Base-by-base conservation (phyloP, 2,329 filamentous ascomycete species). In the Elsinoe batatas region DNA sequence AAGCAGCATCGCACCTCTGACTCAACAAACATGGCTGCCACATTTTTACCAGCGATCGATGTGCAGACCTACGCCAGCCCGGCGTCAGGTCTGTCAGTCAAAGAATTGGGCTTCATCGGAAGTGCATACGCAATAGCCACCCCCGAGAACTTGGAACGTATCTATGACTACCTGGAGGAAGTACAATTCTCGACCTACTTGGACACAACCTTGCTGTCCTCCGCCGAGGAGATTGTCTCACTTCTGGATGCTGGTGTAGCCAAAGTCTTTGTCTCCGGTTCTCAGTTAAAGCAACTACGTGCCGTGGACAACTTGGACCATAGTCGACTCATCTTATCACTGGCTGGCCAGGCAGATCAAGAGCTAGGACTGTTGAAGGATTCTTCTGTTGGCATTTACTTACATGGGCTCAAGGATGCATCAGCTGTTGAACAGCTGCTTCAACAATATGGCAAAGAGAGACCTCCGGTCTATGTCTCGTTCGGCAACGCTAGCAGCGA, bases 181-280 rank as follows among this genome's bases (percentile, higher is more conserved):
- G 79, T 82, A 40, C 69, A 71, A 7, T 78, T 81, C 54, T 69
- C 76, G 61, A 80, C 87, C 61, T 90, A 87, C 68, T 80, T 95
- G 61, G 88, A 95, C 64, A 89, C 84, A 51, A 85, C 87, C 3
- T 72, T 73, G 18, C 76, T 97, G 37, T 70, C 79, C 32, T 82
- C 83, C 10, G 74, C 76, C 56, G 85, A 90, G 61, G 86, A 94
- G 60, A 76, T 97, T 35, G 73, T 91, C 54, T 80, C 86, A 46
- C 78, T 97, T 35, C 81, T 98, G 56, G 88, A 98, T 68, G 81
- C 83, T 60, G 93, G 93, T 58, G 89, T 90, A 5, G 81, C 83
- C 53, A 93, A 85, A 68, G 85, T 93, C 59, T 93, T 97, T 68
- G 87, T 95, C 51, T 79, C 79, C 15, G 79, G 83, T 47, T 77